These are phyloP conservation scores for Arthrobotrys sinensis DNA, from an alignment of 2,329 filamentous ascomycete species.

Conservation along the genomic window DNA sequence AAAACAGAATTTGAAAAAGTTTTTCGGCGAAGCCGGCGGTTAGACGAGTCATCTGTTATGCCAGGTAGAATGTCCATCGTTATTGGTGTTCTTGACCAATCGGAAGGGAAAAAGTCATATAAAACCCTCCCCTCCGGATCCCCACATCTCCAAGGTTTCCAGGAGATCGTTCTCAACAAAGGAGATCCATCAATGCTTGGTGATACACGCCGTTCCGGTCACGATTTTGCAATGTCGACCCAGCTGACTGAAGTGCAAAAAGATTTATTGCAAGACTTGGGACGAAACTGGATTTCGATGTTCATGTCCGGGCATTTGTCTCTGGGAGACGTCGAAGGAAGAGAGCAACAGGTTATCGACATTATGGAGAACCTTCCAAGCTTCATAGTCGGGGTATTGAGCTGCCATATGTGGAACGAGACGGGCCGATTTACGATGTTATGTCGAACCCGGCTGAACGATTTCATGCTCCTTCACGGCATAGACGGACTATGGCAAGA, in stretches of 20 bases:
- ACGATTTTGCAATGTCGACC: conserved; percentile 57
- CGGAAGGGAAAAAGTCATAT: conserved; percentile 59
- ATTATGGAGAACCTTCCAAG: conserved; percentile 59
- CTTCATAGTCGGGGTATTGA: conserved; percentile 53
- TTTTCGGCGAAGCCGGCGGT: conserved; percentile 59
- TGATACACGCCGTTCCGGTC: conserved; percentile 59
- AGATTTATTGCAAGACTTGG: conserved; percentile 59
- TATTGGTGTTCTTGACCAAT: conserved; percentile 61
- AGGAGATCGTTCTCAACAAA: conserved; percentile 60
- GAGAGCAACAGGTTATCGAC: conserved; percentile 48
- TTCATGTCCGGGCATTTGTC: conserved; percentile 56
- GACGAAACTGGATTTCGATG: conserved; percentile 61
- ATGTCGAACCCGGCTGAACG: conserved; percentile 58
- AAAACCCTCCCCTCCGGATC: conserved; percentile 60
- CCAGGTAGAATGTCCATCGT: conserved; percentile 62
- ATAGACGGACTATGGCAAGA: conserved; percentile 61
- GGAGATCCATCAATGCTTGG: conserved; percentile 60
- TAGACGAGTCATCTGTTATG: conserved; percentile 59
- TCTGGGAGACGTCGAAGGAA: conserved; percentile 48
- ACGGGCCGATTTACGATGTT: conserved; percentile 59
- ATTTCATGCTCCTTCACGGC: conserved; percentile 59
- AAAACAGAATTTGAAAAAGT: conserved; percentile 60
- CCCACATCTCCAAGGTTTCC: conserved; percentile 55
- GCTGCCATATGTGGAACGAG: conserved; percentile 60
- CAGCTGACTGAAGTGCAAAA: conserved; percentile 61